Conservation (phyloP, 163 green algal genomes). For the Prototheca cutis region DNA sequence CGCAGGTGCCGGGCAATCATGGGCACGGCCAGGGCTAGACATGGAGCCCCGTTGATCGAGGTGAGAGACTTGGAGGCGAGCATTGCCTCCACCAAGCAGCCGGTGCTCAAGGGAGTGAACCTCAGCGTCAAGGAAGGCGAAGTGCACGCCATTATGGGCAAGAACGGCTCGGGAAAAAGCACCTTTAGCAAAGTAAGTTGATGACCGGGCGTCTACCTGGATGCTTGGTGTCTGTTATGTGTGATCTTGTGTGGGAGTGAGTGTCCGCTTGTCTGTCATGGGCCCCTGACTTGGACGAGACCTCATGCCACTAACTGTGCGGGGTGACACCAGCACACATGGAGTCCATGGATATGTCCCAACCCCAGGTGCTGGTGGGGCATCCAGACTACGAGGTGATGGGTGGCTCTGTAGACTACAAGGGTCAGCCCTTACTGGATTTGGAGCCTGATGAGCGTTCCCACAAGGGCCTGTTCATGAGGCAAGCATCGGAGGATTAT, state of each 20-base stretch:
- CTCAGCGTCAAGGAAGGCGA: slow-evolving; percentile 75
- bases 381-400: slow-evolving; percentile 97
- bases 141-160: slow-evolving; percentile 97
- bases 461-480: slow-evolving; percentile 73
- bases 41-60: slow-evolving; percentile 57
- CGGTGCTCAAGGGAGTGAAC: slow-evolving; percentile 90
- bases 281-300: no score
- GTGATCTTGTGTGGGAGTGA: no score
- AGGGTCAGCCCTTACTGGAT: slow-evolving; percentile 84
- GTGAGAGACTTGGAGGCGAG: slow-evolving; percentile 78
- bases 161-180: slow-evolving; percentile 94
- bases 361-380: slow-evolving; percentile 71
- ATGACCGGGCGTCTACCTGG: neutral
- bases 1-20: no score
- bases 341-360: no score
- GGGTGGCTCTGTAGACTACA: slow-evolving; percentile 62
- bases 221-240: neutral
- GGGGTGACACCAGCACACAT: no score
- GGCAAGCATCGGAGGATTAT: no score
- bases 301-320: no score
- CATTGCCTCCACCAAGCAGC: slow-evolving; percentile 59
- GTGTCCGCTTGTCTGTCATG: no score
- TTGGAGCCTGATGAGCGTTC: slow-evolving; percentile 91
- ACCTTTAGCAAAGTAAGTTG: slow-evolving; percentile 83
- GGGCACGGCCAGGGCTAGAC: no score